Conservation (phyloP, 306 rosid genomes). For the Dalbergia cochinchinensis region DNA sequence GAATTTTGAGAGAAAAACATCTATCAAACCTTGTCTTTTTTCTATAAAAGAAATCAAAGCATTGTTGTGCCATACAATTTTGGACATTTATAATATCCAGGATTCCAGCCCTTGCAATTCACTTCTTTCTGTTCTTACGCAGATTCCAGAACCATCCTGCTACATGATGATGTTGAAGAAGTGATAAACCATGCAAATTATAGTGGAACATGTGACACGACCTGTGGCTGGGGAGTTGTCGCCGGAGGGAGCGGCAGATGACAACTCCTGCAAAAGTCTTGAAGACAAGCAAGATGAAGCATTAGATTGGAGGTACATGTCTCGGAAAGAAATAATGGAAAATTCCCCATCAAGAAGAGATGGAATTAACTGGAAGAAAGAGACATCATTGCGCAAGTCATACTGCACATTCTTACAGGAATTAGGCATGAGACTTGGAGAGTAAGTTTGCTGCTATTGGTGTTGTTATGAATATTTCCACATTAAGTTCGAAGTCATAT, state of each 20-base stretch:
- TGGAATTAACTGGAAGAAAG: slow-evolving; percentile 91
- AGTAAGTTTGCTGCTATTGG: slow-evolving; percentile 64
- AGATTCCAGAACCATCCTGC: slow-evolving; percentile 26
- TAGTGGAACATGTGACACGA: too few species aligned
- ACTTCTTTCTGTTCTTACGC: not conserved
- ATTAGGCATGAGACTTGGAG: slow-evolving; percentile 92
- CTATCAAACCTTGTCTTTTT: too few species aligned
- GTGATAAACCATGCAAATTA: not conserved
- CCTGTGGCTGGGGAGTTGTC: too few species aligned
- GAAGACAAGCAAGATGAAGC: slow-evolving; percentile 19
- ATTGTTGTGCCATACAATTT: too few species aligned
- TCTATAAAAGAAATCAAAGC: too few species aligned
- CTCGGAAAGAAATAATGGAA: slow-evolving; percentile 82
- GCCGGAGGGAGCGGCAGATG: too few species aligned
- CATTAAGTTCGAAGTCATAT: not conserved
- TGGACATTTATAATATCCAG: too few species aligned
- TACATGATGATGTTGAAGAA: slow-evolving; percentile 7
- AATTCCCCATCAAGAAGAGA: slow-evolving; percentile 85
- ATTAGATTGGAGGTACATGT: slow-evolving; percentile 69
- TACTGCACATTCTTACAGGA: slow-evolving; percentile 93
- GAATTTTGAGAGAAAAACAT: not conserved
- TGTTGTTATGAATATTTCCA: not conserved
- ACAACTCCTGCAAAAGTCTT: too few species aligned
- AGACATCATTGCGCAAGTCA: slow-evolving; percentile 82
- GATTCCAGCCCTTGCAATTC: not conserved